Evolutionary conservation across 106 monocot species (phyloP).

Genomic region (Apostasia shenzhenica): DNA sequence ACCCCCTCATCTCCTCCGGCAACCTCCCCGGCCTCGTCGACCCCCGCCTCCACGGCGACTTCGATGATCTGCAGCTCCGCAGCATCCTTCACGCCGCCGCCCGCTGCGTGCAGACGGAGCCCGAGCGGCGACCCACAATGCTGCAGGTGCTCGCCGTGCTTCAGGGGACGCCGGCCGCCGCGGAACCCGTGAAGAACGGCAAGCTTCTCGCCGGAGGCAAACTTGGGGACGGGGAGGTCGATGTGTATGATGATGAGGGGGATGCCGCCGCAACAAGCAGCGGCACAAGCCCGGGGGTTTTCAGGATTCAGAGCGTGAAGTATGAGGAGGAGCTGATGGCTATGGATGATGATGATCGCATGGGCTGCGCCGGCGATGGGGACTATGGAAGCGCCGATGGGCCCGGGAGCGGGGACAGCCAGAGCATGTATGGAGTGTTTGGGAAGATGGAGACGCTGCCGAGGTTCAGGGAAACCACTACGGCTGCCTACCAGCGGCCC

Average conservation of each 20-base stretch:
- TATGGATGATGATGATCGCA: neutral
- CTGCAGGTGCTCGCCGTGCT: conserved; percentile 1
- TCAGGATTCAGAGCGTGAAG: conserved; percentile 7
- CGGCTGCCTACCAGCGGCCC: no score
- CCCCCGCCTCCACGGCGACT: conserved; percentile 2
- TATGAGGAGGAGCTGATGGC: conserved; percentile 9
- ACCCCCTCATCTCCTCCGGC: conserved; percentile 27
- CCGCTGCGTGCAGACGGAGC: conserved; percentile 8
- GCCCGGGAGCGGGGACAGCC: neutral
- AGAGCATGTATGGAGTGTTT: conserved; percentile 1
- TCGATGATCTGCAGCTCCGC: conserved; percentile 1
- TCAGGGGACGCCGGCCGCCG: conserved; percentile 6
- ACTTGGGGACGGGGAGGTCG: neutral
- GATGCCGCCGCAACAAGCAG: no score
- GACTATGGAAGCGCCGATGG: neutral
- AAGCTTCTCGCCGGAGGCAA: neutral
- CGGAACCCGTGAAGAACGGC: conserved; percentile 3
- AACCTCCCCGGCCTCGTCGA: conserved; percentile 28
- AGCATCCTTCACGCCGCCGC: conserved; percentile 10
- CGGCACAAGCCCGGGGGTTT: neutral
- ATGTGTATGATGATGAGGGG: neutral
- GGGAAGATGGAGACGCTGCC: conserved; percentile 5
- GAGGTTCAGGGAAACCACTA: no score
- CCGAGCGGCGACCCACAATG: conserved; percentile 10
- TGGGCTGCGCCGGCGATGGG: neutral